These are phyloP conservation scores for Pichia thaimueangensis DNA, from an alignment of 805 yeast genomes.

Conservation along the genomic window DNA sequence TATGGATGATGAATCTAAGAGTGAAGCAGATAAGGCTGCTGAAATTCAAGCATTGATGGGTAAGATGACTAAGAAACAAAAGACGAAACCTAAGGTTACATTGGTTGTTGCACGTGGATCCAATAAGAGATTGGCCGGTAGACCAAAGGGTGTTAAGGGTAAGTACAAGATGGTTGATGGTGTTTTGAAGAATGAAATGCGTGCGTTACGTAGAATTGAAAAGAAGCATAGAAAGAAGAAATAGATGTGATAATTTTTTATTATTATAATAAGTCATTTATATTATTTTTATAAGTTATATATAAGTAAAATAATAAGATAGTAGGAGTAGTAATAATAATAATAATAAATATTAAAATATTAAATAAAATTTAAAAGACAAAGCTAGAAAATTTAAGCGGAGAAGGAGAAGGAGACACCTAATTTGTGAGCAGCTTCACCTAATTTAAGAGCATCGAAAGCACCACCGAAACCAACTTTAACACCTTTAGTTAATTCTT, in stretches of 20 bases:
- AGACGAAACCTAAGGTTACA: constrained; percentile 72
- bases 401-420: constrained; percentile 93
- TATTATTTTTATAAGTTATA: too few relatives aligned
- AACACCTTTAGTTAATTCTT: constrained; percentile 92
- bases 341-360: background rate
- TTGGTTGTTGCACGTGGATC: constrained; percentile 82
- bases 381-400: constrained; percentile 44
- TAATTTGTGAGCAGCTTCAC: constrained; percentile 96
- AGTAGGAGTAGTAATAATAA: background rate
- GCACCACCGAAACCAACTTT: constrained; percentile 96
- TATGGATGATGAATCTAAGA: constrained; percentile 78
- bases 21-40: constrained; percentile 91
- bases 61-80: constrained; percentile 66
- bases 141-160: constrained; percentile 97
- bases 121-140: constrained; percentile 82
- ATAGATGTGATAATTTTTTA: background rate
- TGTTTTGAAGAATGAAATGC: constrained; percentile 91
- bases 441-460: constrained; percentile 89
- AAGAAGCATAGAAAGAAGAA: constrained; percentile 66
- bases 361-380: background rate
- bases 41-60: constrained; percentile 84
- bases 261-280: too few relatives aligned
- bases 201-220: constrained; percentile 85
- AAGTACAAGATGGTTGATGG: constrained; percentile 99
- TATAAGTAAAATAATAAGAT: too few relatives aligned